Percentiles rank a stretch among this genome's conserved stretches.
phyloP scores from a whole-genome alignment of 2,329 filamentous ascomycete species.

The Fusarium compactum region DNA sequence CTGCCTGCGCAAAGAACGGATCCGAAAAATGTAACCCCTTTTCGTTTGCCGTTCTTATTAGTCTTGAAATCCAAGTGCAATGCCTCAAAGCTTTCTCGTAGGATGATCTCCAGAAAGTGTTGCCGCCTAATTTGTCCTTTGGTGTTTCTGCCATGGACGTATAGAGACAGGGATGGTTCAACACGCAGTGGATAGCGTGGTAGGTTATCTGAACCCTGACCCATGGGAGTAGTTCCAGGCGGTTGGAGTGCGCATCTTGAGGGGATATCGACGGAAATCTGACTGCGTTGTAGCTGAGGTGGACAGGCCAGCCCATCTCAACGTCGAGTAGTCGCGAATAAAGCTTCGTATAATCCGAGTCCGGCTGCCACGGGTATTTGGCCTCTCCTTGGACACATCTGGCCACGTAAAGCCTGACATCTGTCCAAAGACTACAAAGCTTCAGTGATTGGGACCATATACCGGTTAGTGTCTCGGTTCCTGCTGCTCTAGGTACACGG shows the following conservation, averaged over 20 bases:
- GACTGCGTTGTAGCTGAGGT: slow-evolving; percentile 19
- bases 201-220: slow-evolving; percentile 22
- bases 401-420: slow-evolving; percentile 17
- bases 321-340: slow-evolving; percentile 10
- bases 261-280: neutral
- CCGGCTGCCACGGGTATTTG: slow-evolving; percentile 17
- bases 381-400: slow-evolving; percentile 18
- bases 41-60: slow-evolving; percentile 18
- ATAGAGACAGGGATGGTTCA: slow-evolving; percentile 34
- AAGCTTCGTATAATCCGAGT: slow-evolving; percentile 22
- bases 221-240: slow-evolving; percentile 26
- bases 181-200: slow-evolving; percentile 21
- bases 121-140: slow-evolving; percentile 6
- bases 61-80: slow-evolving; percentile 31
- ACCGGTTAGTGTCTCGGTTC: neutral
- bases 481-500: neutral
- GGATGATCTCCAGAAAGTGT: slow-evolving; percentile 25
- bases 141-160: slow-evolving; percentile 14
- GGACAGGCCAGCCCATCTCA: neutral
- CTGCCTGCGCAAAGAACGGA: slow-evolving; percentile 33
- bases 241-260: neutral
- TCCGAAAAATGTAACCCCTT: slow-evolving; percentile 20
- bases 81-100: slow-evolving; percentile 27
- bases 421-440: slow-evolving; percentile 14
- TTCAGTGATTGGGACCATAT: slow-evolving; percentile 18